Percentiles rank a stretch among this genome's conserved stretches.
Evolutionary conservation across 352 stramenopile genomes (phyloP).

Genomic region (Elongisporangium prolatum): DNA sequence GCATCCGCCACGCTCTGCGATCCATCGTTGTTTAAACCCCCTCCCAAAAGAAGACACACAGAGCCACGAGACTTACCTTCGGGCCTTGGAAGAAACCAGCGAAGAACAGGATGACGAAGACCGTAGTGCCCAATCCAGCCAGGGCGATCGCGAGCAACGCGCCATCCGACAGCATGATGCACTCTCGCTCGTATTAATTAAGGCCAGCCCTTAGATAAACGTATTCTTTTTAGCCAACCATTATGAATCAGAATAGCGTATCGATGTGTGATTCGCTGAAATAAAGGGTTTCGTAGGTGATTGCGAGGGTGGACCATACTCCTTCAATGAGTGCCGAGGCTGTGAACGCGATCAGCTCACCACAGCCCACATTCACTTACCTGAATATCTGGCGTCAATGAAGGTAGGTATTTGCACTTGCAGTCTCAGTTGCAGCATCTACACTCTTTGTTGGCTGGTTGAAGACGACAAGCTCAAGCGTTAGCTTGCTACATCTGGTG

Average conservation of each 20-base stretch:
- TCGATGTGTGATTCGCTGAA: background rate
- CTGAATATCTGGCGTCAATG: background rate
- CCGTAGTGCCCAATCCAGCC: slow-evolving; percentile 37
- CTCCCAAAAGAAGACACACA: background rate
- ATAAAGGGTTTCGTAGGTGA: background rate
- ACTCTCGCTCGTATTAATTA: background rate
- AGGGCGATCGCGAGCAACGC: slow-evolving; percentile 50
- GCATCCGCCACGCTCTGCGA: slow-evolving; percentile 29
- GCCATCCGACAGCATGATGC: slow-evolving; percentile 47
- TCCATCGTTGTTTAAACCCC: background rate
- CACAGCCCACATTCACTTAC: background rate
- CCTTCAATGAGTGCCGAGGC: background rate
- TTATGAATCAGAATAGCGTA: background rate
- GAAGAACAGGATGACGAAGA: slow-evolving; percentile 57
- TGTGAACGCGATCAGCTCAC: too few relatives aligned
- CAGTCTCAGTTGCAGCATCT: background rate
- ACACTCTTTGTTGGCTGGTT: background rate
- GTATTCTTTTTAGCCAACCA: background rate
- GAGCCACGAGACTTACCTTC: slow-evolving; percentile 18
- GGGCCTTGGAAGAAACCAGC: slow-evolving; percentile 51
- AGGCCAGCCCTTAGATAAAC: background rate
- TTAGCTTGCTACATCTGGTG: background rate
- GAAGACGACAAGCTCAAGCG: background rate
- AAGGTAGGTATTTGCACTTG: background rate
- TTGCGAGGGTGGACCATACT: background rate